Evolutionary conservation across 441 rosid species (phyloP).

Genomic region (Eruca vesicaria): DNA sequence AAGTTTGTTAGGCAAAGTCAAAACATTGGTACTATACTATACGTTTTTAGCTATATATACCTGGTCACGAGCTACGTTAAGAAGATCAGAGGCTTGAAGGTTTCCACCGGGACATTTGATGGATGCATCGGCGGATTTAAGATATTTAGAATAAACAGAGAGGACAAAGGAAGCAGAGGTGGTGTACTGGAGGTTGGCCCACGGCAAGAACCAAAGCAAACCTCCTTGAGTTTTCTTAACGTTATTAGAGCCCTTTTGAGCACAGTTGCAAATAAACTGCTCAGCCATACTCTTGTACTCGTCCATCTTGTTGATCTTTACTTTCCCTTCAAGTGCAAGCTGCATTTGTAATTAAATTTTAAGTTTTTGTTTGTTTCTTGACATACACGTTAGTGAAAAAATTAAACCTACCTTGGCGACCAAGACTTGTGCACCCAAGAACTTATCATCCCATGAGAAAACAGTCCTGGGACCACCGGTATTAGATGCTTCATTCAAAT

Average conservation of each 20-base stretch:
- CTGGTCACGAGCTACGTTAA: slow-evolving; percentile 39
- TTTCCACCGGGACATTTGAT: slow-evolving; percentile 44
- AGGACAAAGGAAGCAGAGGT: slow-evolving; percentile 48
- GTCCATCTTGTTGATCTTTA: background rate
- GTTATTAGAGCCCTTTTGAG: slow-evolving; percentile 44
- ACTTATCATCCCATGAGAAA: slow-evolving; percentile 75
- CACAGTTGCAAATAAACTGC: slow-evolving; percentile 48
- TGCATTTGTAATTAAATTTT: too few species aligned
- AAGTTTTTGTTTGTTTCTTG: too few species aligned
- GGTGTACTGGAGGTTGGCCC: slow-evolving; percentile 60
- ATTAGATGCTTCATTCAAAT: slow-evolving; percentile 24
- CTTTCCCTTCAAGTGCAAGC: slow-evolving; percentile 43
- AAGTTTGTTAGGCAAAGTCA: background rate
- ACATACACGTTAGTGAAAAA: background rate
- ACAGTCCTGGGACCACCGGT: slow-evolving; percentile 45
- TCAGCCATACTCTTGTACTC: slow-evolving; percentile 45
- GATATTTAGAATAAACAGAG: slow-evolving; percentile 42
- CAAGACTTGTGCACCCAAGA: slow-evolving; percentile 55
- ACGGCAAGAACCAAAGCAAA: slow-evolving; percentile 47
- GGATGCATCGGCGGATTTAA: slow-evolving; percentile 28
- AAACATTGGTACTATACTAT: background rate
- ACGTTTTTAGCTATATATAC: too few species aligned
- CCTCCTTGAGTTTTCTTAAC: slow-evolving; percentile 59
- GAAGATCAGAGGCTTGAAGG: slow-evolving; percentile 39
- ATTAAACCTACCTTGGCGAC: slow-evolving; percentile 44